phyloP scores from a whole-genome alignment of 176 grass and related monocot genomes.

The Lolium multiflorum region DNA sequence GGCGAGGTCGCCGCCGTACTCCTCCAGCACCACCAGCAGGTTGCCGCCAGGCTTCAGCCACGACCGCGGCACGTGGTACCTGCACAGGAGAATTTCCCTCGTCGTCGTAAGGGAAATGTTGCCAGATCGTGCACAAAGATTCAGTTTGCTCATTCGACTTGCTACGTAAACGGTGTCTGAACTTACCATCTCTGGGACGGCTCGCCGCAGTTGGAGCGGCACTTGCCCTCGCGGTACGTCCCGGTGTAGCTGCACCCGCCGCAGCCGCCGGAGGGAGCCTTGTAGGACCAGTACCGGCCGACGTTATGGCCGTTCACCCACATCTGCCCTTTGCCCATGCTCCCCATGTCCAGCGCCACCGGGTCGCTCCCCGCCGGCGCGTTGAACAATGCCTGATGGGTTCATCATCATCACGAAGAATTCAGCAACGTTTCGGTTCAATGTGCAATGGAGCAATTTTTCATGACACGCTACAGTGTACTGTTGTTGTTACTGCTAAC shows the following conservation, averaged over 20 bases:
- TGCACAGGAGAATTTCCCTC: neutral
- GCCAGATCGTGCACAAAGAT: neutral
- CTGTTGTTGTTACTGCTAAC: neutral
- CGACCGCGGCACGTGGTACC: conserved; percentile 85
- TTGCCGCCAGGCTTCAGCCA: conserved; percentile 78
- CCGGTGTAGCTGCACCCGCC: conserved; percentile 74
- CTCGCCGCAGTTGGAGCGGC: conserved; percentile 71
- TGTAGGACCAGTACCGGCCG: conserved; percentile 90
- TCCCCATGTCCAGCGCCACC: conserved; percentile 90
- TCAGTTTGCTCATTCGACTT: no score
- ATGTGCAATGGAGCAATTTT: no score
- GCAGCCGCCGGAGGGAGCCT: conserved; percentile 63
- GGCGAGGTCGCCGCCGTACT: conserved; percentile 68
- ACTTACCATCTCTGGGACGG: conserved; percentile 81
- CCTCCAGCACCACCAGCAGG: conserved; percentile 74
- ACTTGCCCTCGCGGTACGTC: conserved; percentile 69
- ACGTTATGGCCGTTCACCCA: conserved; percentile 89
- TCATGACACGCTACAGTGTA: no score
- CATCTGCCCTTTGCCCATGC: conserved; percentile 95
- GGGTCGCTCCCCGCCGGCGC: conserved; percentile 73
- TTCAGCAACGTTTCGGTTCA: neutral
- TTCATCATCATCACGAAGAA: neutral
- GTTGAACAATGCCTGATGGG: conserved; percentile 73
- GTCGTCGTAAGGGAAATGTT: neutral
- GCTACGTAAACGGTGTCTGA: neutral